phyloP scores from a whole-genome alignment of 768 basidiomycete genomes.

The Russula olivacea region DNA sequence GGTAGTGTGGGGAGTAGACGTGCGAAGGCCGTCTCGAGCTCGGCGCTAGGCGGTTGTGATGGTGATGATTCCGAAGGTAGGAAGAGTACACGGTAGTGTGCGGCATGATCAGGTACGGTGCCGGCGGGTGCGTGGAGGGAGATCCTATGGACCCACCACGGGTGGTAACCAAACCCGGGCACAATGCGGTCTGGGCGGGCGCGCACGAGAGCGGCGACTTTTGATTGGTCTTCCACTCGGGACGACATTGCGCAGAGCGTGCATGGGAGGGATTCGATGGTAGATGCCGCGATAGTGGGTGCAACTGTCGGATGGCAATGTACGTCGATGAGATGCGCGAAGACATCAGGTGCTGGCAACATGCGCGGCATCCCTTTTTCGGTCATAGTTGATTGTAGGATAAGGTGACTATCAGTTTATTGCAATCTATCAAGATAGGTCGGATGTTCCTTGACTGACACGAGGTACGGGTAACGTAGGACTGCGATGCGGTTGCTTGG shows the following conservation, averaged over 20 bases:
- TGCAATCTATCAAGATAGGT: too few relatives aligned
- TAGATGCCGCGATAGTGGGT: constrained; percentile 39
- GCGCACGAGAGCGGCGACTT: constrained; percentile 60
- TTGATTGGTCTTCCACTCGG: constrained; percentile 56
- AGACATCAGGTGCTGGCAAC: constrained; percentile 37
- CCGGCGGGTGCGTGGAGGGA: constrained; percentile 35
- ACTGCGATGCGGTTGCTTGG: not conserved
- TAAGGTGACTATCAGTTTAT: not conserved
- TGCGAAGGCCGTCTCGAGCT: constrained; percentile 42
- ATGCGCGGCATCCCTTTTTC: not conserved
- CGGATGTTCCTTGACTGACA: not conserved
- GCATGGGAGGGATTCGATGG: constrained; percentile 53
- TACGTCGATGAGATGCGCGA: constrained; percentile 72
- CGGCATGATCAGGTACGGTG: constrained; percentile 39
- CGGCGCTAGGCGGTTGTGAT: constrained; percentile 16
- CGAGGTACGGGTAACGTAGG: not conserved
- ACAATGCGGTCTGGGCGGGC: constrained; percentile 60
- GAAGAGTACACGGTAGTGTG: constrained; percentile 74
- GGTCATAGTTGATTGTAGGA: not conserved
- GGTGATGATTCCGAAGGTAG: constrained; percentile 34
- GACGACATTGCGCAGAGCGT: constrained; percentile 84
- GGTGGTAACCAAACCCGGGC: constrained; percentile 93
- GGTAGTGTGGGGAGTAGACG: constrained; percentile 62
- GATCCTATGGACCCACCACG: constrained; percentile 87
- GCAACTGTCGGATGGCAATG: constrained; percentile 90